A percentile compares a stretch with the other conserved stretches of the same genome.
Conservation (phyloP, 2,329 filamentous ascomycete genomes). For the Mollisia scopiformis region DNA sequence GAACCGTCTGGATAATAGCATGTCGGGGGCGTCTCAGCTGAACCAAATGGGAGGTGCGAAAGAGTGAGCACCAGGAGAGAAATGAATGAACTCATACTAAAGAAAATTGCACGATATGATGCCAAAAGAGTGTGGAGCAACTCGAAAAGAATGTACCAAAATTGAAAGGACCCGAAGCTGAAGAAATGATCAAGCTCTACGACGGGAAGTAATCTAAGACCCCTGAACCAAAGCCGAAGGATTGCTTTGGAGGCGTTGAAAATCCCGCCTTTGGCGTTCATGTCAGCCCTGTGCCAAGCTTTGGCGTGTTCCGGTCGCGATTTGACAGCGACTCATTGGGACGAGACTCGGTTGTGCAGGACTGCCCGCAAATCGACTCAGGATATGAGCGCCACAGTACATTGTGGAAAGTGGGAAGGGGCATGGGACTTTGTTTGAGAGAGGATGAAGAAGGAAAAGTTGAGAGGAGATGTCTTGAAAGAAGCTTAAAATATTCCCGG, state of each 20-base stretch:
- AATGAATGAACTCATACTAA: slow-evolving; percentile 3
- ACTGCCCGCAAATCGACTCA: background rate
- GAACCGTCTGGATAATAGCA: slow-evolving; percentile 28
- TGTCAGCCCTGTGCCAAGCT: slow-evolving; percentile 18
- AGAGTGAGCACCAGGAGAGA: slow-evolving; percentile 10
- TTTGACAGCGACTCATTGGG: background rate
- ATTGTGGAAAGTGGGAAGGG: slow-evolving; percentile 10
- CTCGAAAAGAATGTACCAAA: background rate
- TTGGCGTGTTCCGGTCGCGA: background rate
- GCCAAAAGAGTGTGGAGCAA: slow-evolving; percentile 7
- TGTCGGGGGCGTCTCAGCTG: slow-evolving; percentile 15
- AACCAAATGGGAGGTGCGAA: slow-evolving; percentile 5
- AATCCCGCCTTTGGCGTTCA: background rate
- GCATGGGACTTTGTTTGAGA: background rate
- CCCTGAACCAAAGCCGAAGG: slow-evolving; percentile 8
- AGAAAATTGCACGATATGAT: background rate
- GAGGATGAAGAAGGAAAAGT: background rate
- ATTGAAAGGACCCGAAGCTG: background rate
- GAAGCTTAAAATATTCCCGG: background rate
- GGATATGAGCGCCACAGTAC: background rate
- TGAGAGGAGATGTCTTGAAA: background rate
- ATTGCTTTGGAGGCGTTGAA: slow-evolving; percentile 7
- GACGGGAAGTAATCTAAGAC: slow-evolving; percentile 1
- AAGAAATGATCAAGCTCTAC: background rate
- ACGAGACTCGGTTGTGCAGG: background rate